A percentile compares a stretch with the other conserved stretches of the same genome.
Conservation (phyloP, 164 flowering plant genomes). For the Houttuynia cordata region DNA sequence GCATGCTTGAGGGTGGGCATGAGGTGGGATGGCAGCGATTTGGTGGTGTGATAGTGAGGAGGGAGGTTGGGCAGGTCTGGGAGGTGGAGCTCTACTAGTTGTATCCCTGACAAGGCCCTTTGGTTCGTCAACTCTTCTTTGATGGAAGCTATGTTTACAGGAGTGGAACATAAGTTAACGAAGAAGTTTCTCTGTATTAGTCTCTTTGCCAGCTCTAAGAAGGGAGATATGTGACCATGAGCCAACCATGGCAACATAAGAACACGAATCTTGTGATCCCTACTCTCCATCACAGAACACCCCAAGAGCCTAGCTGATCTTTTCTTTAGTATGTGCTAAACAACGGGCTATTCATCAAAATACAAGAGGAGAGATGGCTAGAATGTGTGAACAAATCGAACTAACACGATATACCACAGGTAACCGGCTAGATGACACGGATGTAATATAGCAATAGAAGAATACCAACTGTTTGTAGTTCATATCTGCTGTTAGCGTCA, state of each 20-base stretch:
- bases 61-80: slow-evolving; percentile 22
- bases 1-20: slow-evolving; percentile 24
- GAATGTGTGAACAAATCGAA: too few species aligned
- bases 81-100: slow-evolving; percentile 12
- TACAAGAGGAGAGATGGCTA: too few species aligned
- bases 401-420: too few species aligned
- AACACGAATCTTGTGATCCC: slow-evolving; percentile 3
- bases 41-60: slow-evolving; percentile 17
- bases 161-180: slow-evolving; percentile 34
- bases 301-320: too few species aligned
- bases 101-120: background rate
- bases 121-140: slow-evolving; percentile 5
- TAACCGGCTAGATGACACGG: too few species aligned
- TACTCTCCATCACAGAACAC: slow-evolving; percentile 30
- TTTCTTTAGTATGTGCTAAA: too few species aligned
- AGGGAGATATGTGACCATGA: slow-evolving; percentile 33
- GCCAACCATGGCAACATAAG: slow-evolving; percentile 30
- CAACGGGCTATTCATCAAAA: too few species aligned
- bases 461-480: too few species aligned
- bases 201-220: slow-evolving; percentile 27
- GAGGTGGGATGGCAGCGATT: slow-evolving; percentile 26
- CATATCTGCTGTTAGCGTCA: too few species aligned
- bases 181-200: slow-evolving; percentile 14
- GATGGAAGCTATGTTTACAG: slow-evolving; percentile 24
- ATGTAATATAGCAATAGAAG: too few species aligned